These are phyloP conservation scores for Flaveria bidentis DNA, from an alignment of 129 eudicot genomes.

Conservation along the genomic window DNA sequence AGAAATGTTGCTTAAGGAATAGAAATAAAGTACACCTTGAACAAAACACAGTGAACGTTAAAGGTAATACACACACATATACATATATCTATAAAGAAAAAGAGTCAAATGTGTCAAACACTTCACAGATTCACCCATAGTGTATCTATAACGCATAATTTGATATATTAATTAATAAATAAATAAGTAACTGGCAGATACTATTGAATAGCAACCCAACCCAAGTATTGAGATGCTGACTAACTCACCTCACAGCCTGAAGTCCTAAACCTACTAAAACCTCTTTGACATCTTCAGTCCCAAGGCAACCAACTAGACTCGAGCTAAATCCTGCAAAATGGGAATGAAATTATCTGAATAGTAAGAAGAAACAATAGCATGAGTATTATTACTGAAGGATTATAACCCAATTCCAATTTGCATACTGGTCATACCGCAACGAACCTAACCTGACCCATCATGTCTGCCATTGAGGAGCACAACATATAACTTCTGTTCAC, in stretches of 20 bases:
- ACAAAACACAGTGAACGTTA: neutral
- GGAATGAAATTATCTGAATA: constrained; percentile 12
- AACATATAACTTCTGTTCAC: constrained; percentile 57
- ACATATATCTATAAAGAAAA: neutral
- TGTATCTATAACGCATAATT: neutral
- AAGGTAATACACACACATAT: neutral
- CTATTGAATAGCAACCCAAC: too few species aligned
- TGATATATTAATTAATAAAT: neutral
- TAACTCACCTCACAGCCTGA: constrained; percentile 56
- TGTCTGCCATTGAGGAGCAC: constrained; percentile 38
- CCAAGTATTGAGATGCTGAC: neutral
- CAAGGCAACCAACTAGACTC: constrained; percentile 49
- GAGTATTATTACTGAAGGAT: constrained; percentile 5
- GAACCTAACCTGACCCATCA: constrained; percentile 83
- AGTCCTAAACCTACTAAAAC: constrained; percentile 71
- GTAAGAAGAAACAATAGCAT: constrained; percentile 21
- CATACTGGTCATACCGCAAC: constrained; percentile 62
- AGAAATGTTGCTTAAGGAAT: too few species aligned
- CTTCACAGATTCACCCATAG: neutral
- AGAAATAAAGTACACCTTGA: neutral
- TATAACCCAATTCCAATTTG: constrained; percentile 25
- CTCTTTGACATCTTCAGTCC: constrained; percentile 56
- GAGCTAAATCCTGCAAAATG: constrained; percentile 43
- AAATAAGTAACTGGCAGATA: neutral
- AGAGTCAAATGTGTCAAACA: neutral